A percentile compares a stretch with the other conserved stretches of the same genome.
phyloP scores from a whole-genome alignment of 179 eudicot species.

The Gypsophila paniculata region DNA sequence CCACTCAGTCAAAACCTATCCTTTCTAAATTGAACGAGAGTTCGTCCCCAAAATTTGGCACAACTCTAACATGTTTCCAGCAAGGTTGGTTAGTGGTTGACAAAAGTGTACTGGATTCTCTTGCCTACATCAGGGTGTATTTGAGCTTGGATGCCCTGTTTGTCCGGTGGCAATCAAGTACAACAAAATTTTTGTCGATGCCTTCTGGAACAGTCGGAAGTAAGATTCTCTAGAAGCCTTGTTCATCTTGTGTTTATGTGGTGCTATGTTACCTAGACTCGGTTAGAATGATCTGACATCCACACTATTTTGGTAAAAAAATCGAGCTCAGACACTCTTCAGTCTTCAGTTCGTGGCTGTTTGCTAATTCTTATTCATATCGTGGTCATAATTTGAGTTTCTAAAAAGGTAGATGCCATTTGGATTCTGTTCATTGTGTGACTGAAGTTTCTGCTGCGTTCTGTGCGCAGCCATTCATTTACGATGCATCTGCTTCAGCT shows the following conservation, averaged over 20 bases:
- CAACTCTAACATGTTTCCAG: neutral
- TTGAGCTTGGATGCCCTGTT: conserved; percentile 90
- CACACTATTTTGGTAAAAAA: neutral
- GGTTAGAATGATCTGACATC: too few species aligned
- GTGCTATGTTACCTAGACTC: neutral
- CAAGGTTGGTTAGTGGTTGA: neutral
- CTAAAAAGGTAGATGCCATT: neutral
- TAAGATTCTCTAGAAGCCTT: conserved; percentile 36
- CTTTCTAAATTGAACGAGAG: too few species aligned
- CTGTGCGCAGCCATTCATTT: conserved; percentile 75
- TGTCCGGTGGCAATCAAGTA: conserved; percentile 97
- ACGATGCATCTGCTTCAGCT: conserved; percentile 89
- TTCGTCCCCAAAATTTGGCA: neutral
- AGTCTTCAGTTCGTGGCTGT: neutral
- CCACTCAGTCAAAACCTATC: too few species aligned
- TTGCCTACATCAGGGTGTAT: conserved; percentile 65
- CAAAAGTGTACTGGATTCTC: conserved; percentile 1
- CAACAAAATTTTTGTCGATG: conserved; percentile 95
- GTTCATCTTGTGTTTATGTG: conserved; percentile 10
- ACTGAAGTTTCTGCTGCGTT: neutral
- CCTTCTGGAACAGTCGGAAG: conserved; percentile 97
- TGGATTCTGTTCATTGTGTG: neutral
- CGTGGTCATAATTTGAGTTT: too few species aligned
- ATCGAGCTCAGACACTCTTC: neutral
- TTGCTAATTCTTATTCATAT: neutral